phyloP scores from a whole-genome alignment of 2,329 filamentous ascomycete genomes.

The Trichoderma citrinoviride region DNA sequence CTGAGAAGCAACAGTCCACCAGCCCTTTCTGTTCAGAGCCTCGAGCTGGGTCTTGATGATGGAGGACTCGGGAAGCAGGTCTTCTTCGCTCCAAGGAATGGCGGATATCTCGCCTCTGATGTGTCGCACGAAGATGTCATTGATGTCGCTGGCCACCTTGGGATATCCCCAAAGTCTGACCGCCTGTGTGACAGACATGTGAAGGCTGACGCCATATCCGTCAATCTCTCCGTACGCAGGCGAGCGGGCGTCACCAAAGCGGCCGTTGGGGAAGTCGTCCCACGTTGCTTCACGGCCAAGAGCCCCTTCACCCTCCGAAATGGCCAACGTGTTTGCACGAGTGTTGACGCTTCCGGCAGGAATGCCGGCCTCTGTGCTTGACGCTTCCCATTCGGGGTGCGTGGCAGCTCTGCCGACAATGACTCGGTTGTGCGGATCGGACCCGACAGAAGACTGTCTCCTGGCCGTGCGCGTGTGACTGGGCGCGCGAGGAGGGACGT shows the following conservation, averaged over 20 bases:
- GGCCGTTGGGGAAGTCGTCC: conserved; percentile 97
- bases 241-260: conserved; percentile 90
- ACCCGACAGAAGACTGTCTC: conserved; percentile 75
- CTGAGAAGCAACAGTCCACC: conserved; percentile 96
- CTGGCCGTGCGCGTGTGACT: conserved; percentile 47
- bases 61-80: conserved; percentile 76
- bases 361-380: conserved; percentile 74
- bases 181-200: conserved; percentile 83
- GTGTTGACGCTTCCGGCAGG: conserved; percentile 71
- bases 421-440: conserved; percentile 81
- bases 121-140: conserved; percentile 74
- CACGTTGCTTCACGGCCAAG: conserved; percentile 93
- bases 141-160: conserved; percentile 67
- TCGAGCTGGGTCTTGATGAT: conserved; percentile 76
- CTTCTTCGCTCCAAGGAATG: conserved; percentile 93
- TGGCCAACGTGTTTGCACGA: conserved; percentile 81
- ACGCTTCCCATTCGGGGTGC: conserved; percentile 66
- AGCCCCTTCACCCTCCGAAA: conserved; percentile 88
- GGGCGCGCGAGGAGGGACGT: conserved; percentile 32
- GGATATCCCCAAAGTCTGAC: conserved; percentile 84
- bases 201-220: conserved; percentile 94
- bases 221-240: conserved; percentile 96
- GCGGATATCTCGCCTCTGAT: conserved; percentile 75
- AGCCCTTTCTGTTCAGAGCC: conserved; percentile 73
- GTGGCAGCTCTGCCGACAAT: conserved; percentile 66